Conservation (phyloP, 2,329 filamentous ascomycete species). For the Fusarium devonianum region DNA sequence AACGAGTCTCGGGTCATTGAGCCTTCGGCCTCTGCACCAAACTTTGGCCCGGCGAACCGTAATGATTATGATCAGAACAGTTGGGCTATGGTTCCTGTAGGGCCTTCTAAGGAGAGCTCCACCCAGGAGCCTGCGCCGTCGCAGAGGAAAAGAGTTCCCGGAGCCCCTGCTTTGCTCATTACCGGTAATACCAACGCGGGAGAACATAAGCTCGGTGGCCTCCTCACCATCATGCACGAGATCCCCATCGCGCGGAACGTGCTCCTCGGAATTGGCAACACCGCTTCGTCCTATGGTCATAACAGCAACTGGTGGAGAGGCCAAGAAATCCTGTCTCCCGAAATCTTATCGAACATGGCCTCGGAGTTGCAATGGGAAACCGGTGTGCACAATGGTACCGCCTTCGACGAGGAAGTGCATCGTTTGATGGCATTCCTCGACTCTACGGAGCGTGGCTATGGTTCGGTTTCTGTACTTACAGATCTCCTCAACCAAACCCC, state of each 20-base stretch:
- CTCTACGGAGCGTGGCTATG: conserved; percentile 65
- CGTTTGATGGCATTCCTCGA: conserved; percentile 70
- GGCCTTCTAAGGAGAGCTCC: conserved; percentile 36
- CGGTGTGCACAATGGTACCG: conserved; percentile 36
- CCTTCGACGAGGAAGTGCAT: conserved; percentile 63
- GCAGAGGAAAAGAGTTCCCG: conserved; percentile 51
- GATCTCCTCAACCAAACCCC: conserved; percentile 45
- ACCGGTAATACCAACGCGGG: conserved; percentile 44
- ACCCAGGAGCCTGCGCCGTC: conserved; percentile 46
- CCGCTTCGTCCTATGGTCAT: conserved; percentile 59
- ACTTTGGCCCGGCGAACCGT: conserved; percentile 68
- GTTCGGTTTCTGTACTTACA: conserved; percentile 58
- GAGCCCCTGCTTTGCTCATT: conserved; percentile 61
- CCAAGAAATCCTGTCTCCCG: conserved; percentile 54
- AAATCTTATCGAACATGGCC: conserved; percentile 46
- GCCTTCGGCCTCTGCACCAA: conserved; percentile 48
- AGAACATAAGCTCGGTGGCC: conserved; percentile 57
- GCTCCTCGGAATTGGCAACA: conserved; percentile 54
- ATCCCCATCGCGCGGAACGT: conserved; percentile 66
- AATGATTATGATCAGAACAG: conserved; percentile 60
- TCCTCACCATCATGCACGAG: conserved; percentile 66
- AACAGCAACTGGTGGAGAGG: conserved; percentile 70
- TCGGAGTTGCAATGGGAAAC: conserved; percentile 44
- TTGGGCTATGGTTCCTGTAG: conserved; percentile 65
- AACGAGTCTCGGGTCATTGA: conserved; percentile 62